Conservation (phyloP, 2,329 filamentous ascomycete species). For the Colletotrichum somersetense region DNA sequence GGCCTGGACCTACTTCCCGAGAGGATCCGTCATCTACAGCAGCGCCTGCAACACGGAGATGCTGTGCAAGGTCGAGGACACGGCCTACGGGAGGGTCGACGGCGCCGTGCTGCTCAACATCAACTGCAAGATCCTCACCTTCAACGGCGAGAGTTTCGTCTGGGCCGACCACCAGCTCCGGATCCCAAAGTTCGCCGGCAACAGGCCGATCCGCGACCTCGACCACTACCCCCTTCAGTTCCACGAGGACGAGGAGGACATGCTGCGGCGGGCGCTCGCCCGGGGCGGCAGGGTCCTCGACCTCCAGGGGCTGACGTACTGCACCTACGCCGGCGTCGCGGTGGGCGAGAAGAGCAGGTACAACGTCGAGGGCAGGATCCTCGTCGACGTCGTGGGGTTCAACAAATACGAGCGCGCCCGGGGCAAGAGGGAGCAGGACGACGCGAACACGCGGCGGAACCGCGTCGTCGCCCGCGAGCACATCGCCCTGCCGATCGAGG, state of each 20-base stretch:
- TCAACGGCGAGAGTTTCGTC: slow-evolving; percentile 56
- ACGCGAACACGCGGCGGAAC: slow-evolving; percentile 47
- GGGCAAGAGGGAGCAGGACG: slow-evolving; percentile 52
- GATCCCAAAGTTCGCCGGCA: slow-evolving; percentile 53
- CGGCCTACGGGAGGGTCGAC: slow-evolving; percentile 46
- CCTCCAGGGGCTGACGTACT: slow-evolving; percentile 57
- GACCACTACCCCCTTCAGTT: slow-evolving; percentile 54
- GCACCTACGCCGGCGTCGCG: slow-evolving; percentile 57
- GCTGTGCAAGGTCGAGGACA: slow-evolving; percentile 54
- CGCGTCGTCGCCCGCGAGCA: slow-evolving; percentile 12
- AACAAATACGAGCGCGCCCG: slow-evolving; percentile 56
- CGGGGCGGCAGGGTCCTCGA: slow-evolving; percentile 57
- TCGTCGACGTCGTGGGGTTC: slow-evolving; percentile 58
- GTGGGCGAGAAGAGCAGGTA: slow-evolving; percentile 49
- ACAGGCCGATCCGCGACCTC: slow-evolving; percentile 56
- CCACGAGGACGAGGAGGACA: slow-evolving; percentile 47
- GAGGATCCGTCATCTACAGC: slow-evolving; percentile 54
- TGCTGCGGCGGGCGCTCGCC: slow-evolving; percentile 48
- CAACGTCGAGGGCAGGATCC: slow-evolving; percentile 56
- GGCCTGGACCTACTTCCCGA: slow-evolving; percentile 61
- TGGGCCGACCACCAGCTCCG: slow-evolving; percentile 53
- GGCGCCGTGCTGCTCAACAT: slow-evolving; percentile 45
- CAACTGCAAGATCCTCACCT: slow-evolving; percentile 52
- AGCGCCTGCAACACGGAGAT: slow-evolving; percentile 56
- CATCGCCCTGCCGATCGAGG: background rate